Evolutionary conservation across 192 early-diverging fungal species (phyloP), one percentile per base, ranked within the genome.

Genomic region (Backusella circina): DNA sequence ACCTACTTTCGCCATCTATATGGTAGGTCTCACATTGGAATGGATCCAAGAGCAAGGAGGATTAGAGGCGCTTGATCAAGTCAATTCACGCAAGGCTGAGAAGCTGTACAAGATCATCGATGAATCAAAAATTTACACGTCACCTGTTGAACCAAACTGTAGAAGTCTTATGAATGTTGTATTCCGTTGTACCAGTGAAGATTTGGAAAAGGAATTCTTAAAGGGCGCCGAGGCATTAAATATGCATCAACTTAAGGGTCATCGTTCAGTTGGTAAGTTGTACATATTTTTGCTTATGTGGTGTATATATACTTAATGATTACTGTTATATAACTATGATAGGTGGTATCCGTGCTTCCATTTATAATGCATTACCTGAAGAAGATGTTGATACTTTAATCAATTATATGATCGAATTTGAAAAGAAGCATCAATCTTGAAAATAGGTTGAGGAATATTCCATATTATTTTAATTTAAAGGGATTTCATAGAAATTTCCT

Each of bases 1-100:
- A 50, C 97, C 98, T 15, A 96, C 93, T 47, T 99, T 94, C 84
- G 80, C 94, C 3, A 95, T 99, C 75, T 99, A 98, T 83, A 90
- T 99, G 54, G 90, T 93, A 8, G 91, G 91, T 28, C 86, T 99
- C 9, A 94, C 97, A 18, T 94, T 97, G 85, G 88, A 97, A 74
- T 94, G 93, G 92, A 84, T 94, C 35, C 70, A 90, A 67, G 81
- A 83, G 18, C 79, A 86, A 66, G 90, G 92, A 6, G 96, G 96
- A 2, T 71, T 99, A 6, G 82, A 81, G 4, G 86, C 74, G 7
- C 92, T 97, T 57, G 85, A 85, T 36, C 74, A 80, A 44, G 83
- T 85, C n/a, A 96, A 95, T 82, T 75, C 84, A n/a, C 71, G 77
- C 26, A 98, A 98, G 79, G 82, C 92, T 5, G 50, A 41, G 12